Evolutionary conservation across 2,329 filamentous ascomycete species (phyloP), one percentile per base, ranked within the genome.

Genomic region (Aureobasidium namibiae): DNA sequence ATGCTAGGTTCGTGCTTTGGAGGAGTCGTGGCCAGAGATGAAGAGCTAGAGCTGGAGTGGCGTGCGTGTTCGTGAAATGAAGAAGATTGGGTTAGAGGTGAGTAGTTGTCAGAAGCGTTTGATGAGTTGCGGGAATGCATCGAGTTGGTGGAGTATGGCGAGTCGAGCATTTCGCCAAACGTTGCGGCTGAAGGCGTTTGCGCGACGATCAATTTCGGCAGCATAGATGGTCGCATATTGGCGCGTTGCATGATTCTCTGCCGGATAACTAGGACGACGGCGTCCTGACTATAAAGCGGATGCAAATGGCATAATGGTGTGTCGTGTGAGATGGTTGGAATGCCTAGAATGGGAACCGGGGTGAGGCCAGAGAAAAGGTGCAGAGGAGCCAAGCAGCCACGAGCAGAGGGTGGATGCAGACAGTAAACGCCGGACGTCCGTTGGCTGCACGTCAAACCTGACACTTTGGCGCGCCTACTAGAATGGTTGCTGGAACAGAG

Each of bases 1-100:
- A 68, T 74, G 31, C 38, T 44, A 74, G 65, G 65, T 8, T 85
- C 84, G 65, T 74, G 74, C 4, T 72, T 69, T 21, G 80, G 75
- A 16, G 82, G 77, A 33, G 79, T 76, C 9, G 89, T 79, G 59
- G 88, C 86, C 60, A 90, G 77, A 5, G 91, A 95, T n/a, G 54
- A 57, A 1, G 91, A 95, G 29, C 82, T 80, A 0, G 90, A 94
- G 74, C 89, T 92, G 24, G 85, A 82, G 66, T 82, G 83, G 65
- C 85, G 81, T 50, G 82, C 74, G 71, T 88, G 85, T 34, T 82
- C 82, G 61, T 81, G 81, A 49, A 69, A 66, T 50, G 85, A 86
- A 68, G 88, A 89, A 18, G 85, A 88, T 23, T 88, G 86, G 42
- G 87, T 89, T 38, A 86, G 75, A 54, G 88, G 88, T 21, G 87